These are phyloP conservation scores for Yamadazyma sp. DNA, from an alignment of 1,139 yeast genomes.

Conservation along the genomic window DNA sequence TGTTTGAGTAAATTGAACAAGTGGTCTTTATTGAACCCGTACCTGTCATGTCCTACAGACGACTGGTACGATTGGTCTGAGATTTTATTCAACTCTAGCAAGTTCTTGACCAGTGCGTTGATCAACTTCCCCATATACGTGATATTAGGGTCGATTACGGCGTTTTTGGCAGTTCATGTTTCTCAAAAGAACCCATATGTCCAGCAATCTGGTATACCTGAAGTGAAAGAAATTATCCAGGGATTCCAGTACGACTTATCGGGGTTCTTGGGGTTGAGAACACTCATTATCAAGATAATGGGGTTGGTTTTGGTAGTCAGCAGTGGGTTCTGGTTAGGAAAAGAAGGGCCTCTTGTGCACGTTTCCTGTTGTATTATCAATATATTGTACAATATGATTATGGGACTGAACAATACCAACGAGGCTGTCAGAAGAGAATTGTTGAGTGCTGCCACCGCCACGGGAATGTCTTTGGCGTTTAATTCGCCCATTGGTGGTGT, in stretches of 20 bases:
- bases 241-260: conserved; percentile 50
- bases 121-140: conserved; percentile 42
- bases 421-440: conserved; percentile 63
- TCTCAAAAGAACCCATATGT: conserved; percentile 44
- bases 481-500: conserved; percentile 97
- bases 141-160: conserved; percentile 27
- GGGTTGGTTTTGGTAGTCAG: conserved; percentile 69
- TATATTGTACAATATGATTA: conserved; percentile 25
- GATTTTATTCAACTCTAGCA: conserved; percentile 24
- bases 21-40: conserved; percentile 47
- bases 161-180: conserved; percentile 30
- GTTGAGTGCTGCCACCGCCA: conserved; percentile 84
- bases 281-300: conserved; percentile 49
- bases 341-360: conserved; percentile 93
- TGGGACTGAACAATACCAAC: conserved; percentile 42
- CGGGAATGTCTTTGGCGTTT: conserved; percentile 92
- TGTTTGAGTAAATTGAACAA: conserved; percentile 37
- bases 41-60: conserved; percentile 45
- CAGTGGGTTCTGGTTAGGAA: conserved; percentile 87
- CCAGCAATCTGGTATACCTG: conserved; percentile 69
- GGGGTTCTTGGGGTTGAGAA: conserved; percentile 46
- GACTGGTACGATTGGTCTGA: conserved; percentile 46
- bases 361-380: conserved; percentile 66
- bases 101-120: conserved; percentile 20
- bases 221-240: conserved; percentile 60